phyloP scores from a whole-genome alignment of 2,329 filamentous ascomycete genomes.

The Colletotrichum sidae region DNA sequence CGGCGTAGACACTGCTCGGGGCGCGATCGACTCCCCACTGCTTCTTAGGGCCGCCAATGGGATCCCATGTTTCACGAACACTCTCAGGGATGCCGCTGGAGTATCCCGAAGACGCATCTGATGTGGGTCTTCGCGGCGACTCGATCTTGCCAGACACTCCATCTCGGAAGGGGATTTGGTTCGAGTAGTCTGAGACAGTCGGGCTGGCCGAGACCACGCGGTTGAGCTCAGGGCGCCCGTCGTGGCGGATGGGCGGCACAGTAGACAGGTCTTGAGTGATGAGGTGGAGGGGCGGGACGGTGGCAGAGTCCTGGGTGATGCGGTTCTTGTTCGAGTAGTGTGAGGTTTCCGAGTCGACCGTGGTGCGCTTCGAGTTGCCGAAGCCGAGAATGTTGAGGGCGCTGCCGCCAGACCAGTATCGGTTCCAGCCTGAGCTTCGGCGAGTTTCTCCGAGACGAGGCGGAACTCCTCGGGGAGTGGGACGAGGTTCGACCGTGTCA shows the following conservation, averaged over 20 bases:
- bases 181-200: slow-evolving; percentile 71
- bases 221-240: slow-evolving; percentile 71
- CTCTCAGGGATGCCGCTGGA: slow-evolving; percentile 76
- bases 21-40: slow-evolving; percentile 64
- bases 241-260: slow-evolving; percentile 75
- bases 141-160: slow-evolving; percentile 73
- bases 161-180: slow-evolving; percentile 63
- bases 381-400: slow-evolving; percentile 74
- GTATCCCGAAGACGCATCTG: slow-evolving; percentile 66
- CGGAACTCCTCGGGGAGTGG: slow-evolving; percentile 45
- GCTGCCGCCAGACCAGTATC: slow-evolving; percentile 81
- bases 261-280: slow-evolving; percentile 74
- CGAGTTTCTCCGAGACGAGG: slow-evolving; percentile 58
- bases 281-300: slow-evolving; percentile 73
- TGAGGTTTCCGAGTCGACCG: slow-evolving; percentile 68
- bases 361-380: slow-evolving; percentile 61
- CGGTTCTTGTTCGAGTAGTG: slow-evolving; percentile 64
- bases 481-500: slow-evolving; percentile 49
- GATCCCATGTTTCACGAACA: slow-evolving; percentile 67
- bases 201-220: slow-evolving; percentile 77
- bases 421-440: slow-evolving; percentile 80
- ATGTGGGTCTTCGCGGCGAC: slow-evolving; percentile 56
- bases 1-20: slow-evolving; percentile 64
- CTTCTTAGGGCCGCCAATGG: slow-evolving; percentile 52
- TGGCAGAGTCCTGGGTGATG: slow-evolving; percentile 74